Percentiles rank a stretch among this genome's conserved stretches.
These are phyloP conservation scores for Panellus pusillus DNA, from an alignment of 768 basidiomycete species.

Conservation along the genomic window DNA sequence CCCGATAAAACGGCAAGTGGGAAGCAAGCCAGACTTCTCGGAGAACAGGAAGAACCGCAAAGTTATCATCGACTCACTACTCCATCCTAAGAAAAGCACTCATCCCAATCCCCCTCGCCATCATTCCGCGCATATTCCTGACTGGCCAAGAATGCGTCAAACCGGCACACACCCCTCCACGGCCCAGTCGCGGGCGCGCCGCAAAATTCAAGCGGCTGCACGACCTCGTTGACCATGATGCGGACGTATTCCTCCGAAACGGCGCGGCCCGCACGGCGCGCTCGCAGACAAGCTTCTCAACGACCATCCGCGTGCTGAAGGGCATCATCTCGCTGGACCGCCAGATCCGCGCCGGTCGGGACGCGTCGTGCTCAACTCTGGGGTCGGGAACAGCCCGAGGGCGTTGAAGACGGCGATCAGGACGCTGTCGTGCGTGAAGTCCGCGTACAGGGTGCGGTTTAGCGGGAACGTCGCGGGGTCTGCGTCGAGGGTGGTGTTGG, in stretches of 20 bases:
- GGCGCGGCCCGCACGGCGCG: constrained; percentile 12
- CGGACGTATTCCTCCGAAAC: constrained; percentile 56
- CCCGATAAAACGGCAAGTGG: no score
- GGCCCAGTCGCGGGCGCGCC: constrained; percentile 33
- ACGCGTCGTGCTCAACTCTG: constrained; percentile 31
- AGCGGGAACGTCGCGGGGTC: constrained; percentile 71
- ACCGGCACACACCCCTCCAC: constrained; percentile 57
- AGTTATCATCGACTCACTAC: no score
- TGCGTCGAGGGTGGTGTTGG: constrained; percentile 69
- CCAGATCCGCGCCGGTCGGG: constrained; percentile 50
- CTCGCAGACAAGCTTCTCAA: constrained; percentile 63
- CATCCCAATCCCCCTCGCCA: constrained; percentile 73
- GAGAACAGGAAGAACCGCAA: no score
- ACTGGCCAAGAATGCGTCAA: constrained; percentile 68
- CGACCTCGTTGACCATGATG: constrained; percentile 72
- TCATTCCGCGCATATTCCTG: constrained; percentile 67
- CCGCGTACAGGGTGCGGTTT: constrained; percentile 62
- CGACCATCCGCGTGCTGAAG: constrained; percentile 72
- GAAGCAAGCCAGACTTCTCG: no score
- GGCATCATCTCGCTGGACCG: constrained; percentile 61
- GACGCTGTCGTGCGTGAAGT: constrained; percentile 85
- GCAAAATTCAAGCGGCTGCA: constrained; percentile 66
- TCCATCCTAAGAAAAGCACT: constrained; percentile 43
- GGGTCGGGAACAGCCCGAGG: constrained; percentile 51
- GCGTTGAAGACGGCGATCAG: constrained; percentile 75